Evolutionary conservation across 345 rosid genomes (phyloP).

Genomic region (Moricandia arvensis): DNA sequence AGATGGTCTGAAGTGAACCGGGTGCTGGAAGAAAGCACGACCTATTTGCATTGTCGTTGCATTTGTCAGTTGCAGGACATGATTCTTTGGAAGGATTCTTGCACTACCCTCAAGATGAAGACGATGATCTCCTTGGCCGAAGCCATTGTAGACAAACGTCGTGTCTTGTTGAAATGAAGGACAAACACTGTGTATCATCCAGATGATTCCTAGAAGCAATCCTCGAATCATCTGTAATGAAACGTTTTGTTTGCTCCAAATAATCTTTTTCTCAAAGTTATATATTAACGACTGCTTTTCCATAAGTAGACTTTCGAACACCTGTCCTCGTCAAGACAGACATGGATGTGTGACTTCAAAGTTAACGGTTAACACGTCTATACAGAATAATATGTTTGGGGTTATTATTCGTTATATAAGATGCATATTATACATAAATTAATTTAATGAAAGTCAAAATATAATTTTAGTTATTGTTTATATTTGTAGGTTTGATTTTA

Average conservation of each 20-base stretch:
- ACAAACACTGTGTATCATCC: constrained; percentile 13
- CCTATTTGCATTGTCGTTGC: constrained; percentile 35
- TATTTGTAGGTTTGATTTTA: too few relatives aligned
- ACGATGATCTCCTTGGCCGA: constrained; percentile 32
- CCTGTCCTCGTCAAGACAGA: background rate
- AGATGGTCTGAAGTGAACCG: constrained; percentile 42
- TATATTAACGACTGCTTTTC: constrained; percentile 1
- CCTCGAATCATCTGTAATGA: constrained; percentile 31
- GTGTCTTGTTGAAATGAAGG: constrained; percentile 29
- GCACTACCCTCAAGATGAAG: constrained; percentile 41
- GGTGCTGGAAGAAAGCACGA: constrained; percentile 42
- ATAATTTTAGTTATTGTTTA: too few relatives aligned
- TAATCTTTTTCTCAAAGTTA: constrained; percentile 14
- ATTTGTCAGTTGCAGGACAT: constrained; percentile 56
- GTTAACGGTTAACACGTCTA: too few relatives aligned
- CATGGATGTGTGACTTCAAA: too few relatives aligned
- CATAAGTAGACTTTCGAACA: background rate
- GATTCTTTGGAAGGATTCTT: constrained; percentile 32
- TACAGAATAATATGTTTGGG: too few relatives aligned
- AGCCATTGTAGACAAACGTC: constrained; percentile 45
- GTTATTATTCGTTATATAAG: too few relatives aligned
- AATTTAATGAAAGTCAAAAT: too few relatives aligned
- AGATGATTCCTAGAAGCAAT: constrained; percentile 17
- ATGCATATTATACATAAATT: too few relatives aligned
- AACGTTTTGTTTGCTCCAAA: background rate